These are phyloP conservation scores for Byssothecium circinans DNA, from an alignment of 2,329 filamentous ascomycete genomes.

Conservation along the genomic window DNA sequence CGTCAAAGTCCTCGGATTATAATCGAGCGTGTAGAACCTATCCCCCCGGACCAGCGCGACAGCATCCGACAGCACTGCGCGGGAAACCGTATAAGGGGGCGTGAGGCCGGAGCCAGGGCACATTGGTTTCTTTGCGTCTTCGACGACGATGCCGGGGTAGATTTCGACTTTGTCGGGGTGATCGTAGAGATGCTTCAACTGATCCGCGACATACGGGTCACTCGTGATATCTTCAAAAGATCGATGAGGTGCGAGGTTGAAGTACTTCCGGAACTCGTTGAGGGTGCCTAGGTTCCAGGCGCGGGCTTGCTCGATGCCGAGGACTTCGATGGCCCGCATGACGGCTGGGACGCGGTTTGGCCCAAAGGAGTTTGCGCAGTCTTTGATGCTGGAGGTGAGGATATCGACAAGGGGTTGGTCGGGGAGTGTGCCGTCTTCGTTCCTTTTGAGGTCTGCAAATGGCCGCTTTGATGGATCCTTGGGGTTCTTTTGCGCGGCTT, in stretches of 20 bases:
- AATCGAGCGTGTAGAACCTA: conserved; percentile 77
- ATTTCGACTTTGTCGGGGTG: conserved; percentile 80
- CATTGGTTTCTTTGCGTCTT: conserved; percentile 73
- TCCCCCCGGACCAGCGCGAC: conserved; percentile 78
- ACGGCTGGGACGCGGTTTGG: conserved; percentile 71
- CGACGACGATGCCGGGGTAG: conserved; percentile 76
- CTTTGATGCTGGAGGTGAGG: conserved; percentile 69
- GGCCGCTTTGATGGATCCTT: conserved; percentile 68
- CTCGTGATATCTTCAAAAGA: conserved; percentile 84
- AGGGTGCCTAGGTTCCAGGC: conserved; percentile 76
- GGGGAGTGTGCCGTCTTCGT: conserved; percentile 66
- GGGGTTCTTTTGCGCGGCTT: conserved; percentile 63
- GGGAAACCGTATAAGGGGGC: conserved; percentile 74
- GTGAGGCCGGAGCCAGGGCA: conserved; percentile 69
- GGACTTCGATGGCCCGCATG: conserved; percentile 74
- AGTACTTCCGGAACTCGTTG: conserved; percentile 85
- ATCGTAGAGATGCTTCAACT: conserved; percentile 63
- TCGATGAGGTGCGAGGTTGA: conserved; percentile 73
- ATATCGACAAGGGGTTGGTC: conserved; percentile 78
- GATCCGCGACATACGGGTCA: conserved; percentile 68
- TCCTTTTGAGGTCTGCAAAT: conserved; percentile 68
- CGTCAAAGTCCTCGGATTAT: conserved; percentile 68
- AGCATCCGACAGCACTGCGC: conserved; percentile 76
- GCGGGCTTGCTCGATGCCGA: conserved; percentile 76
- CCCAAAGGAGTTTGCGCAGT: conserved; percentile 65